Base-by-base conservation (phyloP, 768 basidiomycete species). In the Gloeophyllum trabeum region DNA sequence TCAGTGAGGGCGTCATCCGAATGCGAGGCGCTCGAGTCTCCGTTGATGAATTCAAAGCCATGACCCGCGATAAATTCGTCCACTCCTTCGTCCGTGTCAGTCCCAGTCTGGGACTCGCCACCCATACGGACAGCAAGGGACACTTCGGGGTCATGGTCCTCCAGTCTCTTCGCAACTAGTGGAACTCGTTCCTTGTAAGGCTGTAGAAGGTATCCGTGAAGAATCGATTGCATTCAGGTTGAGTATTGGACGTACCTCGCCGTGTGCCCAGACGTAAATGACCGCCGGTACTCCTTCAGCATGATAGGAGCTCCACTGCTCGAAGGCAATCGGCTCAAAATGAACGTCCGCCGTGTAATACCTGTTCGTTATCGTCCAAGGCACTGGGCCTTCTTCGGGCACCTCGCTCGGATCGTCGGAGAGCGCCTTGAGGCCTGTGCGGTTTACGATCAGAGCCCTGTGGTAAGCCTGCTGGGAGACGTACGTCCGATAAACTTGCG, bases 311-410 rank as follows among this genome's bases (percentile, higher is more conserved):
- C 57, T 58, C 45, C 74, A 64, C 7, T 67, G 63, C 23, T 63
- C 60, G 41, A 76, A 55, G 14, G 69, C 61, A 42, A 69, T 68
- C 7, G 69, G 62, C 24, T 75, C 61, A 54, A 90, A 88, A 46
- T 78, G 75, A 5, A 91, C 81, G 45, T 71, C 65, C 1, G 87
- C 88, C 12, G 73, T 73, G 61, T 90, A 91, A 60, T 91, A 91
- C 56, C 75, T 80, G 64, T 89, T 89, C 40, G 61, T 60, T 46
- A 89, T 82, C 32, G 73, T 81, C 85, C 84, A 89, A 6, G 81
- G 79, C 24, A 84, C 59, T 21, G 22, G 23, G 22, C 30, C 43
- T 26, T 36, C 35, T n/a, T 48, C n/a, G 16, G 48, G 35, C 6
- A 45, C 28, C 4, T 43, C 39, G 35, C 35, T 42, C 32, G 35